phyloP scores from a whole-genome alignment of 2,329 filamentous ascomycete species.

The Fonsecaea monophora region DNA sequence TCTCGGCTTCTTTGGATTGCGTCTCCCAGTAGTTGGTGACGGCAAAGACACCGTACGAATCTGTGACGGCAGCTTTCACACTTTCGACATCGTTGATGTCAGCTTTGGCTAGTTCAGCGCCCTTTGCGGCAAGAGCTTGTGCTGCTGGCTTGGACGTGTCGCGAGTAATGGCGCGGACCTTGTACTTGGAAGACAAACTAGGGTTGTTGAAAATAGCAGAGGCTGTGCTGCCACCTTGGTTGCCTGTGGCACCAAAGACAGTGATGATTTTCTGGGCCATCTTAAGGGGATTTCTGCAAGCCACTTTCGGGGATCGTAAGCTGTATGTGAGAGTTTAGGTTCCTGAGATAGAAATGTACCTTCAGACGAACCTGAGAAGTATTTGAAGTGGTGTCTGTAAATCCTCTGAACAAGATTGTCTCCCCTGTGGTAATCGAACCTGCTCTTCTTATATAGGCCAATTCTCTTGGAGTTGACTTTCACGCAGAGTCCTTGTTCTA shows the following conservation, averaged over 20 bases:
- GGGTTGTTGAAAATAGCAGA: slow-evolving; percentile 54
- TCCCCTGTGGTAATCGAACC: background rate
- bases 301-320: slow-evolving; percentile 1
- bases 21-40: slow-evolving; percentile 57
- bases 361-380: background rate
- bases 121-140: slow-evolving; percentile 42
- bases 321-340: background rate
- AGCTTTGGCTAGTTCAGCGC: slow-evolving; percentile 46
- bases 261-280: slow-evolving; percentile 47
- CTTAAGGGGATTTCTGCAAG: slow-evolving; percentile 21
- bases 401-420: background rate
- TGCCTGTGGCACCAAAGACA: slow-evolving; percentile 61
- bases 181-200: slow-evolving; percentile 54
- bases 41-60: slow-evolving; percentile 58
- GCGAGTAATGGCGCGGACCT: slow-evolving; percentile 60
- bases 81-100: slow-evolving; percentile 51
- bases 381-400: background rate
- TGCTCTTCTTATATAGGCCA: slow-evolving; percentile 1
- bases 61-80: slow-evolving; percentile 51
- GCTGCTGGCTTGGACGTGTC: slow-evolving; percentile 47
- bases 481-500: background rate
- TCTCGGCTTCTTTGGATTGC: slow-evolving; percentile 47
- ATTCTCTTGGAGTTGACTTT: background rate
- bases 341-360: background rate
- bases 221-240: slow-evolving; percentile 60